Evolutionary conservation across 805 yeast species (phyloP), one percentile per base, ranked within the genome.

Genomic region (Sugiyamaella boreocaroliniensis): DNA sequence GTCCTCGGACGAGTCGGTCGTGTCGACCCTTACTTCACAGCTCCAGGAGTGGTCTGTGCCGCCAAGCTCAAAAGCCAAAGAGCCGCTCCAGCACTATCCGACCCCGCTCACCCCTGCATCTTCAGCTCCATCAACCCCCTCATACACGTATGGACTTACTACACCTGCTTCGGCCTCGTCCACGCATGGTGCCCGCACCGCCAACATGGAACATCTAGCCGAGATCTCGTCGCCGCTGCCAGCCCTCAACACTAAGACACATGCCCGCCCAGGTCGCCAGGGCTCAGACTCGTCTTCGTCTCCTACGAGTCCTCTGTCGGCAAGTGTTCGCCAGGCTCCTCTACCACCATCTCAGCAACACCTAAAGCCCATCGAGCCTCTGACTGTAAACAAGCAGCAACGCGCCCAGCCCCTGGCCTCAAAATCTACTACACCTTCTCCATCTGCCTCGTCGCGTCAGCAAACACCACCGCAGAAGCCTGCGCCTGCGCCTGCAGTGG

Each of bases 1-100:
- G 37, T 10, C 37, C 37, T 9, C 37, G 37, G 37, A 11, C 37
- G 37, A 32, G n/a, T 14, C 37, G n/a, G 37, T 32, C 11, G 37
- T 32, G n/a, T 32, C 37, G n/a, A 32, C 53, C 34, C 41, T 55
- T 43, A 49, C 58, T 8, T 41, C 48, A 7, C 55, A 55, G 26
- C 58, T 58, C 29, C 61, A 58, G 49, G 63, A 60, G 40, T 60
- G 63, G 63, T 57, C 63, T 40, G 50, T 47, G 40, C 52, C 60
- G 8, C 63, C 63, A 4, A 52, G 59, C 37, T 32, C 37, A 4
- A 32, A 32, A 9, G 3, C 37, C 37, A 32, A 32, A 32, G 37
- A 32, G n/a, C 37, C 12, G n/a, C 12, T 32, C 2, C 37, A 32
- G 11, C 37, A 32, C 2, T 32, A 32, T 9, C 37, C 37, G n/a